Percentiles rank a stretch among this genome's conserved stretches.
phyloP scores from a whole-genome alignment of 208 protist genomes.

The Crithidia fasciculata region DNA sequence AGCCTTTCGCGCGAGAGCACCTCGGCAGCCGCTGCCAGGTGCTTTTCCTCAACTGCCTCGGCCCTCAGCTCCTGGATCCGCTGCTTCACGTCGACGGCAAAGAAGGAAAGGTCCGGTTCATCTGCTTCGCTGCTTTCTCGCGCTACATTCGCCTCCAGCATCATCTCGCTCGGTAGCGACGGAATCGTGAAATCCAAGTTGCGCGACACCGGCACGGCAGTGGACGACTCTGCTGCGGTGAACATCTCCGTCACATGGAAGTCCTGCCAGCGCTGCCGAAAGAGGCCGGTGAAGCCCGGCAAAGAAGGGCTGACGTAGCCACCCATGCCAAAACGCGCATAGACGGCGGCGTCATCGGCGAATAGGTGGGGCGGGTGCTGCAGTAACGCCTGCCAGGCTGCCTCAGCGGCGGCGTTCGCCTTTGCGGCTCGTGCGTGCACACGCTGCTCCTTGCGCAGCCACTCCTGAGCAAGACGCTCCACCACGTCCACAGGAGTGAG shows the following conservation, averaged over 20 bases:
- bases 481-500: slow-evolving; percentile 35
- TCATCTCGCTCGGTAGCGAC: slow-evolving; percentile 32
- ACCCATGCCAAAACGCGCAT: slow-evolving; percentile 83
- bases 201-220: slow-evolving; percentile 41
- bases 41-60: neutral
- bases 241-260: slow-evolving; percentile 85
- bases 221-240: slow-evolving; percentile 9
- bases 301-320: slow-evolving; percentile 37
- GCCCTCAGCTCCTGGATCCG: slow-evolving; percentile 25
- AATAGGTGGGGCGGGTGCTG: slow-evolving; percentile 50
- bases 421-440: slow-evolving; percentile 12
- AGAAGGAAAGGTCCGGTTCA: slow-evolving; percentile 48
- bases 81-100: slow-evolving; percentile 58
- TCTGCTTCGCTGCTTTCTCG: neutral
- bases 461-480: slow-evolving; percentile 29
- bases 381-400: slow-evolving; percentile 23
- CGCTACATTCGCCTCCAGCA: neutral
- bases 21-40: neutral
- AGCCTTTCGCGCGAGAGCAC: slow-evolving; percentile 6
- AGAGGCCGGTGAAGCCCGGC: slow-evolving; percentile 64
- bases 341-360: slow-evolving; percentile 58
- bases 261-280: slow-evolving; percentile 79
- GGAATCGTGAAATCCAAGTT: slow-evolving; percentile 59
- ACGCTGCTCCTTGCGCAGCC: slow-evolving; percentile 1
- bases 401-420: slow-evolving; percentile 15